Evolutionary conservation across 2,329 filamentous ascomycete species (phyloP), one percentile per base, ranked within the genome.

Genomic region (Alternaria metachromatica): DNA sequence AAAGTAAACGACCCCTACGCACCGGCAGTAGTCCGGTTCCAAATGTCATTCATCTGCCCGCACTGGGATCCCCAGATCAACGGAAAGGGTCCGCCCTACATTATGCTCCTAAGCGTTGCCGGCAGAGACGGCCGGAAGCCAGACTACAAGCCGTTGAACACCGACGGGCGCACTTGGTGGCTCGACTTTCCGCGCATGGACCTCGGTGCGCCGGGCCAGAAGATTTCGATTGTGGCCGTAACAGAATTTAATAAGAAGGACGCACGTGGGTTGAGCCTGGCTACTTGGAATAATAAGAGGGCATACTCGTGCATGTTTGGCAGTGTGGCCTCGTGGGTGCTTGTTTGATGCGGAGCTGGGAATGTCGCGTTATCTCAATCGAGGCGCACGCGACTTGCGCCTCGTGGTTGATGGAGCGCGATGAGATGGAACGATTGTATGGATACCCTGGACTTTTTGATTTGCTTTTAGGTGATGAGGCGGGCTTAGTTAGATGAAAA

Each of bases 131-230:
- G 92, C 0, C 82, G 87, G 8, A 87, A 90, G 55, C 87, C 90
- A 10, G 88, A 94, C 46, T 85, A 88, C 58, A 81, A 95, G 2
- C 88, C 92, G 0, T 87, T 97, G 58, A 72, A 81, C 11, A 91
- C 88, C n/a, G 91, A 95, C 63, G 92, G 91, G 13, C 91, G 87
- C 74, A 89, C 90, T 81, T 96, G 91, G 88, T 97, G 92, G 89
- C 80, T 89, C 2, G 95, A 97, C 79, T 86, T 97, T 8, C 62
- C 72, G 37, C 69, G 80, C 6, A 50, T 64, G 9, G 88, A 85
- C 50, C 79, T 95, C 5, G 72, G 82, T 64, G 66, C 75, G 73
- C 71, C 74, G 0, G 80, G 78, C 2, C 88, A 94, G 80, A 87
- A 85, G 57, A 82, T 95, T 6, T 86, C 85, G 68, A 80, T 96